Percentiles rank a stretch among this genome's conserved stretches.
Evolutionary conservation across 495 filamentous ascomycete species (phyloP).

Genomic region (Hypoxylon fuscum): DNA sequence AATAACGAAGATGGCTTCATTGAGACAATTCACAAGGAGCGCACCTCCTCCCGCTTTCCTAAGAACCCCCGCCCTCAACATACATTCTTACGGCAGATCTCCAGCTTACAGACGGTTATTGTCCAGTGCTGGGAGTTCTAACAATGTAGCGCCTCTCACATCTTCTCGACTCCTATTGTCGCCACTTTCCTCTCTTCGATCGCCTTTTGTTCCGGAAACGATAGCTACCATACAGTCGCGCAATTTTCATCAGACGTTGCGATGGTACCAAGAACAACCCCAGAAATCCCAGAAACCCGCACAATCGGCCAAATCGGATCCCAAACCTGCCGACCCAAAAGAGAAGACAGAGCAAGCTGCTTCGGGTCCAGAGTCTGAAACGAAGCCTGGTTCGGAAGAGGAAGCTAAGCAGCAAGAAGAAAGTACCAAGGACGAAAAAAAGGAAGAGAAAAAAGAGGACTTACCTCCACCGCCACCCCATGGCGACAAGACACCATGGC

Average conservation of each 20-base stretch:
- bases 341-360: constrained; percentile 26
- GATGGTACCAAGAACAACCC: constrained; percentile 44
- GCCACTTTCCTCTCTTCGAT: constrained; percentile 50
- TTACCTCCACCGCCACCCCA: constrained; percentile 92
- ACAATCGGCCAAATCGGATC: constrained; percentile 48
- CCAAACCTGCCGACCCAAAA: constrained; percentile 47
- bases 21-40: constrained; percentile 55
- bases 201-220: constrained; percentile 55
- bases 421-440: constrained; percentile 41
- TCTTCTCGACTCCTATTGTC: constrained; percentile 41
- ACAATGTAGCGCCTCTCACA: constrained; percentile 27
- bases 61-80: constrained; percentile 48
- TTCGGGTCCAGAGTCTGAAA: constrained; percentile 50
- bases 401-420: constrained; percentile 60
- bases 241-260: constrained; percentile 53
- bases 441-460: constrained; percentile 73
- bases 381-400: constrained; percentile 55
- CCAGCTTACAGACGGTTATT: constrained; percentile 69
- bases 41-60: constrained; percentile 49
- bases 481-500: constrained; percentile 97
- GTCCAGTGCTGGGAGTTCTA: constrained; percentile 45
- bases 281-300: constrained; percentile 29
- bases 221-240: constrained; percentile 46
- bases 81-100: constrained; percentile 59
- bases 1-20: constrained; percentile 54